Base-by-base conservation (phyloP, 139 green algal genomes). In the Desmodesmus armatus region DNA sequence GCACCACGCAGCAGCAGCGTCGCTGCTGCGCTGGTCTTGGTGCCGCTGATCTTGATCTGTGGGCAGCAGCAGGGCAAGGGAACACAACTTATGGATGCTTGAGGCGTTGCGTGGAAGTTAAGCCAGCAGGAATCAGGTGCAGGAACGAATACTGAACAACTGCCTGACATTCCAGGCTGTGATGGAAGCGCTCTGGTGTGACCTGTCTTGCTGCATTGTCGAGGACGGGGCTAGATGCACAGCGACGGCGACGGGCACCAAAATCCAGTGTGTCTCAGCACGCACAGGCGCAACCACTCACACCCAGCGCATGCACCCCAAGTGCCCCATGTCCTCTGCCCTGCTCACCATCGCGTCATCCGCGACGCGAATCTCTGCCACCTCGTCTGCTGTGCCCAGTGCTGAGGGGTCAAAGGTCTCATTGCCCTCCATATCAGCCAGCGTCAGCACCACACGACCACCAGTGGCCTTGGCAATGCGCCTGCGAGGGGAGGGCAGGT, bases 351-450 rank as follows among this genome's bases (percentile, higher is more conserved):
- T 93, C 78, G 91, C 87, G 85, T 97, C 94, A 78, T 96, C 94
- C 2, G 89, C 73, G 35, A 97, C 93, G 9, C 93, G 88, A 90
- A 93, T 90, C 86, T 97, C 94, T n/a, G 84, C 75, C 58, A 93
- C 92, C 88, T 96, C 93, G 66, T 94, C 93, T 13, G 92, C 93
- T 23, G 39, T 66, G 13, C 94, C 94, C 69, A 97, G 79, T 35
- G 44, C 66, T 21, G 87, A 83, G 0, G 93, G 43, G 78, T 99
- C 97, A 90, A 99, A 99, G 40, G 92, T 96, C 89, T 99, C 97
- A 47, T 96, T 93, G 51, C 96, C 97, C 58, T 99, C 97, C 95
- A 98, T 98, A 91, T 99, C 98, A 1, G 97, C 97, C 41, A 99
- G 92, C 5, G 94, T 96, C 0, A 94, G 85, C 63, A 99, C 90